Percentiles rank a stretch among this genome's conserved stretches.
Evolutionary conservation across 2,329 filamentous ascomycete genomes (phyloP).

Genomic region (Teratosphaeria gauchensis): DNA sequence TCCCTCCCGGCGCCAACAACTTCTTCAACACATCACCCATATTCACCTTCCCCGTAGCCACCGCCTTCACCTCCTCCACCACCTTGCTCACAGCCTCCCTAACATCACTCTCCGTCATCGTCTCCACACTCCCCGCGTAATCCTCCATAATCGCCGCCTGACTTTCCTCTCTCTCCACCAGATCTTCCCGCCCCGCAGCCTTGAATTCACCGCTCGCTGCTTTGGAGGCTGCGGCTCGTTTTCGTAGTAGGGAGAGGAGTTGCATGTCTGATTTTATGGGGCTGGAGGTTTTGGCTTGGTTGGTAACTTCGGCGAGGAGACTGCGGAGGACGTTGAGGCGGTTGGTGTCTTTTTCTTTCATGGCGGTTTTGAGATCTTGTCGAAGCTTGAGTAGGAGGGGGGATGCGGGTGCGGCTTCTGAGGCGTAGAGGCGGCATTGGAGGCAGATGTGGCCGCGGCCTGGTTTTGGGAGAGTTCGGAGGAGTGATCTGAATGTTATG

Average conservation of each 20-base stretch:
- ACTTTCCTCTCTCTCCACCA: conserved; percentile 59
- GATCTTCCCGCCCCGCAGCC: conserved; percentile 53
- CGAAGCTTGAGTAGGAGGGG: conserved; percentile 36
- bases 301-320: conserved; percentile 60
- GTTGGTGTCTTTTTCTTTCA: conserved; percentile 42
- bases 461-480: conserved; percentile 1
- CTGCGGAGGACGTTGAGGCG: conserved; percentile 60
- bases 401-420: conserved; percentile 19
- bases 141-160: conserved; percentile 58
- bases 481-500: conserved; percentile 8
- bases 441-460: conserved; percentile 13
- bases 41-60: conserved; percentile 34
- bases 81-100: conserved; percentile 41
- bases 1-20: conserved; percentile 41
- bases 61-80: conserved; percentile 40
- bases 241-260: conserved; percentile 58
- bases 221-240: conserved; percentile 48
- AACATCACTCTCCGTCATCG: conserved; percentile 50
- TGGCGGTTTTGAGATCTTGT: conserved; percentile 37
- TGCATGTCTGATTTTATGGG: conserved; percentile 64
- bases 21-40: conserved; percentile 57
- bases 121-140: conserved; percentile 52
- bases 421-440: conserved; percentile 18
- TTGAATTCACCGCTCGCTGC: conserved; percentile 56
- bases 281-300: conserved; percentile 61